Percentiles rank a stretch among this genome's conserved stretches.
phyloP scores from a whole-genome alignment of 441 rosid species.

The Erysimum cheiri region DNA sequence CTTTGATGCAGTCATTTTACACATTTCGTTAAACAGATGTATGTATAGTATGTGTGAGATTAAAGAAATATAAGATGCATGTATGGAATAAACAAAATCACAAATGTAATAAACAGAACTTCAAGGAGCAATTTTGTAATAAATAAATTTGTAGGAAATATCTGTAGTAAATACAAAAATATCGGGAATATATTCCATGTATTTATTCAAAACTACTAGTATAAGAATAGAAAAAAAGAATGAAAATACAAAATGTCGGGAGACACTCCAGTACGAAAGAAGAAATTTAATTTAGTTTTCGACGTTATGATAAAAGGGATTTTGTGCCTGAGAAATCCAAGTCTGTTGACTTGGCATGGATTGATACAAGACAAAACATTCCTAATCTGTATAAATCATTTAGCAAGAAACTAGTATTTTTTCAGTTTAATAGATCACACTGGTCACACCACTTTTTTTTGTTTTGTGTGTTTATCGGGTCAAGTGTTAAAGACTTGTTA shows the following conservation, averaged over 20 bases:
- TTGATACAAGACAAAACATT: conserved; percentile 32
- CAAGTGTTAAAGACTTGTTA: neutral
- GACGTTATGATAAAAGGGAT: too few relatives aligned
- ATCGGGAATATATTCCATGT: neutral
- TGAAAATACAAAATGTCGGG: neutral
- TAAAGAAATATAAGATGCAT: neutral
- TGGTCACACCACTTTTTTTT: neutral
- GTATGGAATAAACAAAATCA: neutral
- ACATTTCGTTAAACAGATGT: neutral
- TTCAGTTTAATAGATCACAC: neutral
- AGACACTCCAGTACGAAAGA: conserved; percentile 5
- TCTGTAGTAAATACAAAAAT: neutral
- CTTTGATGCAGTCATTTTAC: neutral
- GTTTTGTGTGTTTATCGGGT: neutral
- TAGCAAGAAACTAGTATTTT: neutral
- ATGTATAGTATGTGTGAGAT: too few relatives aligned
- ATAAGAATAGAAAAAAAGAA: neutral
- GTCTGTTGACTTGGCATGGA: conserved; percentile 5
- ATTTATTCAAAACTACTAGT: neutral
- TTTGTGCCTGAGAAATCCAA: too few relatives aligned
- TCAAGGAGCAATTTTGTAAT: neutral
- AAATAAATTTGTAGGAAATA: neutral
- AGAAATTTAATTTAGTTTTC: neutral
- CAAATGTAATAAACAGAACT: neutral
- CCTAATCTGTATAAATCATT: conserved; percentile 17